Base-by-base conservation (phyloP, 2,329 filamentous ascomycete species). In the Aspergillus intermedius region DNA sequence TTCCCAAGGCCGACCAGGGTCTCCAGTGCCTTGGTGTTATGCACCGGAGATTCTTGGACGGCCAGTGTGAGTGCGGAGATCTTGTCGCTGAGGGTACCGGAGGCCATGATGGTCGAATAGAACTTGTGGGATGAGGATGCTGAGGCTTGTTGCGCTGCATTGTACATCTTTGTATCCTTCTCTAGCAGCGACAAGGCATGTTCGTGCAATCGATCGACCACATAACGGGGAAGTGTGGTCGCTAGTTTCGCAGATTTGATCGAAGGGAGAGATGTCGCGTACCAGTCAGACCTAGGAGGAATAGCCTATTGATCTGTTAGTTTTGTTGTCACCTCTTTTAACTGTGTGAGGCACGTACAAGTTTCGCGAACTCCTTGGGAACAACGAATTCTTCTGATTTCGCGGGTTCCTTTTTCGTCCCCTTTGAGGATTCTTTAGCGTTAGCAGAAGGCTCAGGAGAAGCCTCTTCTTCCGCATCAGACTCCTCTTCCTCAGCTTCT, bases 71-170 rank as follows among this genome's bases (percentile, higher is more conserved):
- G 76, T 3, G 93, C 94, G 2, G 93, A 98, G 40, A 97, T 86
- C 68, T 96, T 97, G 68, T 98, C 93, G 48, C 90, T 94, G 59
- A 97, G 81, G 8, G 94, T 98, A 76, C 93, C 93, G 1, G 91
- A 94, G 8, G 89, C 77, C 88, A 97, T 96, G 66, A 98, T 96
- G 15, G 90, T 95, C 1, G 91, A 88, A 77, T 97, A 84, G 75
- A 98, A 98, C 67, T 91, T 95, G 70, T 94, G 87, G 37, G 91
- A 91, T 2, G 91, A 93, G 22, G 88, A 89, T 45, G 88, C 82
- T 5, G 87, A 82, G 48, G 87, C 74, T 57, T 88, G 77, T 56
- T 88, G 79, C 37, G 78, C 84, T 22, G 82, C 80, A 48, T 78
- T 78, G 71, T 96, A 98, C 42, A 81, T 76, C 37, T 81, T 77